phyloP scores from a whole-genome alignment of 768 basidiomycete species.

The Rhizopogon rudus region DNA sequence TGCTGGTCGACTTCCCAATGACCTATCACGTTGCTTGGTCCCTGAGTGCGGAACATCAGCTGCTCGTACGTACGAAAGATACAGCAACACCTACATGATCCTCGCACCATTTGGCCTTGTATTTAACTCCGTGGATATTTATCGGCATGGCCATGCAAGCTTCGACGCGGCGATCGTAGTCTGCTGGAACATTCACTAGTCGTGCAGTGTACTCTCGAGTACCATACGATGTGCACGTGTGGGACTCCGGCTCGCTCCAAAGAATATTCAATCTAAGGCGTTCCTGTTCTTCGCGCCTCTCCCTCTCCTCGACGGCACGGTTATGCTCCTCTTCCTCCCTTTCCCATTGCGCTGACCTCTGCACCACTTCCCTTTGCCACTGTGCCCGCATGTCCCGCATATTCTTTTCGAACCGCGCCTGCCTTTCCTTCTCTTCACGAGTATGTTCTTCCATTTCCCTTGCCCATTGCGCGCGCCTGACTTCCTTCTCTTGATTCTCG shows the following conservation, averaged over 20 bases:
- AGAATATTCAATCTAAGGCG: constrained; percentile 15
- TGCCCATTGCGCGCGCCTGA: no score
- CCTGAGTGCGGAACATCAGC: constrained; percentile 7
- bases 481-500: no score
- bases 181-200: constrained; percentile 21
- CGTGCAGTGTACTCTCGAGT: constrained; percentile 25
- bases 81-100: constrained; percentile 10
- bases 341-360: constrained; percentile 7
- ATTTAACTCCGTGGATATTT: constrained; percentile 16
- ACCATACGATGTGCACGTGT: constrained; percentile 22
- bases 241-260: constrained; percentile 14
- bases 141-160: constrained; percentile 20
- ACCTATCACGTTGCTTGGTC: constrained; percentile 15
- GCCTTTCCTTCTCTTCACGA: no score
- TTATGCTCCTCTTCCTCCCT: constrained; percentile 14
- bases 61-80: background rate
- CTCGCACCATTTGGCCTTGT: constrained; percentile 17
- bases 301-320: constrained; percentile 12
- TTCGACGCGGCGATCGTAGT: constrained; percentile 15
- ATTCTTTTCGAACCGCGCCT: no score
- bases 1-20: constrained; percentile 21
- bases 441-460: no score
- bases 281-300: constrained; percentile 13
- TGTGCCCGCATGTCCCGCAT: no score
- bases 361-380: no score